Conservation (phyloP, 345 rosid genomes). For the Rhodamnia argentea region DNA sequence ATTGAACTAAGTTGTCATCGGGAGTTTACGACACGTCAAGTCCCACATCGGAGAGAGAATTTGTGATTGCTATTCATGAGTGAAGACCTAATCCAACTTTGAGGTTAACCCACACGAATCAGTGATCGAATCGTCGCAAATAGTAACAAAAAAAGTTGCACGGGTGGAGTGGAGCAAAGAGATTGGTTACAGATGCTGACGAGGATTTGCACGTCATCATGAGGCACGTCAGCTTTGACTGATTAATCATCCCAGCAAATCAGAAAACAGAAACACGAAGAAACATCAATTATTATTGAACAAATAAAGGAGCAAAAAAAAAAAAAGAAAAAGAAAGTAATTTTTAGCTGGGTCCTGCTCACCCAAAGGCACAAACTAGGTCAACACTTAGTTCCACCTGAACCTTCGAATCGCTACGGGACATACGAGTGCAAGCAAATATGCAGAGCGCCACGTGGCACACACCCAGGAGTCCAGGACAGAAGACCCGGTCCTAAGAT, state of each 20-base stretch:
- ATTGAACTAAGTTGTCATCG: too few species aligned
- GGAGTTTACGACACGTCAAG: too few species aligned
- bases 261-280: neutral
- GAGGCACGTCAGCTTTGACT: neutral
- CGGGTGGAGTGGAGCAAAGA: too few species aligned
- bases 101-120: too few species aligned
- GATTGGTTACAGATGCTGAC: too few species aligned
- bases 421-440: neutral
- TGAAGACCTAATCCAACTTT: too few species aligned
- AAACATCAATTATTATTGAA: neutral
- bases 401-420: neutral
- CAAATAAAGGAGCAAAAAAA: neutral
- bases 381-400: neutral
- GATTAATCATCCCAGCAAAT: neutral
- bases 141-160: too few species aligned
- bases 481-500: neutral
- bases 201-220: neutral
- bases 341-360: neutral
- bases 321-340: too few species aligned
- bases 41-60: too few species aligned
- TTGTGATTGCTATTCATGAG: too few species aligned
- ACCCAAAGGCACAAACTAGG: neutral
- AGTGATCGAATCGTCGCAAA: too few species aligned
- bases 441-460: neutral
- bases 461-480: neutral